Conservation (phyloP, 768 basidiomycete genomes). For the Coprinellus micaceus region DNA sequence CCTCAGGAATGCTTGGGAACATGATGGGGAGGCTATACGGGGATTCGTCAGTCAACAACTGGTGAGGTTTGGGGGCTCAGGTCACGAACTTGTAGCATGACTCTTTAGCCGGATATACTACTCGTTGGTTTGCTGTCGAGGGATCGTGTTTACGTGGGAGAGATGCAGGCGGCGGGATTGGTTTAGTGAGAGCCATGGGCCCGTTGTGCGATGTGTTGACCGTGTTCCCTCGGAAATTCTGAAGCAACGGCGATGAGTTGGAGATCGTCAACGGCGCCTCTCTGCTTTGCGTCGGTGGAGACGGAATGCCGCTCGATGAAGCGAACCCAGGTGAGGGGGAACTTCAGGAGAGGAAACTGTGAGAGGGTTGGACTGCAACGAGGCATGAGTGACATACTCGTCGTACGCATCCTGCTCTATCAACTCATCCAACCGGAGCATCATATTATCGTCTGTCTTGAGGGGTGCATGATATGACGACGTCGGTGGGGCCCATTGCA, state of each 20-base stretch:
- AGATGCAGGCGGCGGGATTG: constrained; percentile 64
- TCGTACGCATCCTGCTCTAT: constrained; percentile 73
- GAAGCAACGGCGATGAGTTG: constrained; percentile 19
- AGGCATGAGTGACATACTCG: constrained; percentile 48
- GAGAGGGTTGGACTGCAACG: constrained; percentile 10
- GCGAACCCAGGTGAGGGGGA: constrained; percentile 32
- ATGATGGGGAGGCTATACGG: constrained; percentile 67
- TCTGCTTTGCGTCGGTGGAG: constrained; percentile 27
- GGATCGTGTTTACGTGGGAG: constrained; percentile 55
- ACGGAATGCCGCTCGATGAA: constrained; percentile 27
- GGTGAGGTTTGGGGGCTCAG: constrained; percentile 6
- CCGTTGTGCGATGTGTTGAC: constrained; percentile 33
- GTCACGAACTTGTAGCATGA: constrained; percentile 67
- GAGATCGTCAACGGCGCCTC: constrained; percentile 20
- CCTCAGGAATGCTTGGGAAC: constrained; percentile 77
- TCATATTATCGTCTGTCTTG: constrained; percentile 50
- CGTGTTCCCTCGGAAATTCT: constrained; percentile 28
- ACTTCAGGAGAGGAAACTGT: constrained; percentile 21
- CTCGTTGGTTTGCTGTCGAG: constrained; percentile 46
- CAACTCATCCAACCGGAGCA: constrained; percentile 69
- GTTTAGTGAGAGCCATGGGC: constrained; percentile 51
- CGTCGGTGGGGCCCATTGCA: constrained; percentile 41
- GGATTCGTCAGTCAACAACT: constrained; percentile 13
- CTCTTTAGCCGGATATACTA: constrained; percentile 71
- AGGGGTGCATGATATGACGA: constrained; percentile 33